Evolutionary conservation across 202 grass and related monocot species (phyloP), one percentile per base, ranked within the genome.

Genomic region (Saccharum hybrid): DNA sequence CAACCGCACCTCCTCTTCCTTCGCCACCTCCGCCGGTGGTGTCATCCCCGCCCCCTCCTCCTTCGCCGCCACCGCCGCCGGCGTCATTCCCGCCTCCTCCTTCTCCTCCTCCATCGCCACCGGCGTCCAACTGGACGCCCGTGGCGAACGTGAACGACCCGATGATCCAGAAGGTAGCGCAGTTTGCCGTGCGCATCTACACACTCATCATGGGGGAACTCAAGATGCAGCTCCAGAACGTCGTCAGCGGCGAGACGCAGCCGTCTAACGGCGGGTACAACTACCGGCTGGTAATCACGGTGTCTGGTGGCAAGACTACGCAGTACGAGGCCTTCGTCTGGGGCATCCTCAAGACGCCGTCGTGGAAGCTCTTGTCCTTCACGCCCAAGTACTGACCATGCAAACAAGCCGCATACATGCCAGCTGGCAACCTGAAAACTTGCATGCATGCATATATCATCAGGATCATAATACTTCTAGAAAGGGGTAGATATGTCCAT

Each of bases 131-230:
- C 14, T 84, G 73, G 82, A 84, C 64, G 12, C 4, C 64, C 1
- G 72, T 77, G 10, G 40, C 26, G 65, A 23, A 85, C 52, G 75
- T 46, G 64, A 78, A 34, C 39, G 74, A 85, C 74, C 82, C 52
- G 51, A 16, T 39, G 52, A 85, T 78, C 52, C 65, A 49, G 19
- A 39, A 85, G 74, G 82, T 85, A 8, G 82, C 37, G 7, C 74
- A 77, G 74, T 77, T 84, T 13, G 82, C 63, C 4, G 51, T 84
- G 26, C 82, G 72, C 51, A 84, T 77, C 82, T 84, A 84, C 51
- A 51, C 49, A 21, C 49, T 84, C 0, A 46, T 26, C 64, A 78
- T 15, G 1, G 16, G 0, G 10, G 8, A 69, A 13, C 12, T 46
- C 18, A 7, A 1, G 22, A 66, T 84, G 38, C 19, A 38, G 49